Percentiles rank a stretch among this genome's conserved stretches.
Evolutionary conservation across 352 stramenopile genomes (phyloP).

Genomic region (Phytophthora tentaculata): DNA sequence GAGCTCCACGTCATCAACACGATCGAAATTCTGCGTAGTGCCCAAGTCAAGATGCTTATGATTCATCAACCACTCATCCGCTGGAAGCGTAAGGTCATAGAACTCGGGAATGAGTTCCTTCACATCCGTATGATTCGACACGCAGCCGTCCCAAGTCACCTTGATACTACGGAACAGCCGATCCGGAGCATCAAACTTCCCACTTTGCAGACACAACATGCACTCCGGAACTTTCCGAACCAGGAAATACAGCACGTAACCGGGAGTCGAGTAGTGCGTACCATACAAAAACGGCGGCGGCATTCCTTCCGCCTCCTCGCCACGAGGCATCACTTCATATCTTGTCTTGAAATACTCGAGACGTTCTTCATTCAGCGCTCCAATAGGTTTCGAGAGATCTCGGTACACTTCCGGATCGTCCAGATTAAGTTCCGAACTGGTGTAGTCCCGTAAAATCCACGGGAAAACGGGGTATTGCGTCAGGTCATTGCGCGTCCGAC

Average conservation of each 20-base stretch:
- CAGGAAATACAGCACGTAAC: slow-evolving; percentile 98
- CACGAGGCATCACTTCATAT: slow-evolving; percentile 90
- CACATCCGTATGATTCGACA: slow-evolving; percentile 93
- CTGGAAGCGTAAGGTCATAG: slow-evolving; percentile 89
- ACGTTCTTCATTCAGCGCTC: slow-evolving; percentile 90
- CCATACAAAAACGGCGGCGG: slow-evolving; percentile 97
- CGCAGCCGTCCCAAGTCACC: slow-evolving; percentile 90
- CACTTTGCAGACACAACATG: slow-evolving; percentile 96
- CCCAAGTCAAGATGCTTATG: slow-evolving; percentile 96
- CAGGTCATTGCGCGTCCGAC: slow-evolving; percentile 85
- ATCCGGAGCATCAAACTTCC: slow-evolving; percentile 98
- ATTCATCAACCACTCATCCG: slow-evolving; percentile 96
- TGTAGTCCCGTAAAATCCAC: slow-evolving; percentile 95
- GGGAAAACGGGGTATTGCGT: slow-evolving; percentile 97
- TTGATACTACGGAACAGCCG: slow-evolving; percentile 96
- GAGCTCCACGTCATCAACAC: slow-evolving; percentile 92
- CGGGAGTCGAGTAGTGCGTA: slow-evolving; percentile 92
- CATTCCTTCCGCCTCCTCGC: slow-evolving; percentile 76
- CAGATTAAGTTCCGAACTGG: slow-evolving; percentile 77
- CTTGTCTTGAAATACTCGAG: slow-evolving; percentile 89
- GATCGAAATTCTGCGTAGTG: slow-evolving; percentile 82
- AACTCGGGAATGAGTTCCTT: slow-evolving; percentile 99
- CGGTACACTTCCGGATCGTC: slow-evolving; percentile 80
- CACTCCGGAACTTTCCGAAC: slow-evolving; percentile 96
- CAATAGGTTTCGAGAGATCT: slow-evolving; percentile 94